Conservation (phyloP, 331 rosid species). For the Dryas integrifolia region DNA sequence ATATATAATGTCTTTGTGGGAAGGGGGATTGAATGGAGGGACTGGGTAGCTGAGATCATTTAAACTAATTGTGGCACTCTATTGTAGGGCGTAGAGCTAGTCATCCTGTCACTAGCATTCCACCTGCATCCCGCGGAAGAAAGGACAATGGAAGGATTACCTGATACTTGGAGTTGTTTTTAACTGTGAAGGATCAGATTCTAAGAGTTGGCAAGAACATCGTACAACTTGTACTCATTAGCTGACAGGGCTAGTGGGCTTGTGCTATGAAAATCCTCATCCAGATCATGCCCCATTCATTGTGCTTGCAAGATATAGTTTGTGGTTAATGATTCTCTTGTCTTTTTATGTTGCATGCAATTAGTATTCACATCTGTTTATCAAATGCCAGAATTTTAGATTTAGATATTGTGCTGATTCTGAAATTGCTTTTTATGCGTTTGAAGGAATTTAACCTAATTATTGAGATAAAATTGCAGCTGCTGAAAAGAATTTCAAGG, state of each 20-base stretch:
- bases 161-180: conserved; percentile 37
- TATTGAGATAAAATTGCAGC: conserved; percentile 21
- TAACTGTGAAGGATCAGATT: conserved; percentile 29
- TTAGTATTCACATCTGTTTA: conserved; percentile 16
- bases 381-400: not conserved
- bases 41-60: conserved; percentile 13
- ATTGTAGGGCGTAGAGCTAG: conserved; percentile 74
- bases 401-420: not conserved
- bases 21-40: conserved; percentile 13
- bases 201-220: conserved; percentile 33
- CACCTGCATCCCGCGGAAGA: conserved; percentile 75
- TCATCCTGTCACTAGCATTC: conserved; percentile 73
- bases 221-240: conserved; percentile 30
- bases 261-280: conserved; percentile 16
- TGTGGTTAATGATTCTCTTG: conserved; percentile 36
- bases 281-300: conserved; percentile 46
- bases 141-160: conserved; percentile 85
- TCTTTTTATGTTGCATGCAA: conserved; percentile 37
- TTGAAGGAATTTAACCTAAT: conserved; percentile 15
- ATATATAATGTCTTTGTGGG: conserved; percentile 4
- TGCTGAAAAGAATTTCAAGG: conserved; percentile 23
- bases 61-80: conserved; percentile 34
- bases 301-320: conserved; percentile 59
- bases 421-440: conserved; percentile 11
- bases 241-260: conserved; percentile 45